Evolutionary conservation across 495 filamentous ascomycete species (phyloP).

Genomic region (Xylaria acuta): DNA sequence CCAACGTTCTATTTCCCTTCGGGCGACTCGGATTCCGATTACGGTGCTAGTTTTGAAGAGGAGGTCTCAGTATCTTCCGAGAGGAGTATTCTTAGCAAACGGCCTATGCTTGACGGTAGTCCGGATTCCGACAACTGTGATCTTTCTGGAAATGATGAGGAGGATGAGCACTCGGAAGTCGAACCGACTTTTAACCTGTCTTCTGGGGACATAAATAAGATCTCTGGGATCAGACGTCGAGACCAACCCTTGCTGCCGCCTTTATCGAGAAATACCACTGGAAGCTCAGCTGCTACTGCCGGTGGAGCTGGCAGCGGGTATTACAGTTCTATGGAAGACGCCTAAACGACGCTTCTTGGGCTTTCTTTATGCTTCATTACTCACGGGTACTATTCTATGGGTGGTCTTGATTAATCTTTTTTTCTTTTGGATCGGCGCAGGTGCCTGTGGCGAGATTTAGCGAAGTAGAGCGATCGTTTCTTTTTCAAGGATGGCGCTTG

Average conservation of each 20-base stretch:
- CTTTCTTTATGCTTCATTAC: background rate
- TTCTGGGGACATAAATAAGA: constrained; percentile 24
- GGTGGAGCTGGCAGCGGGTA: constrained; percentile 51
- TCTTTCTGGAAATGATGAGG: constrained; percentile 41
- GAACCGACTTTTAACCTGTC: constrained; percentile 33
- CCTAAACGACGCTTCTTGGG: background rate
- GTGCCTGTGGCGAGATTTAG: background rate
- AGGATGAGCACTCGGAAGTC: constrained; percentile 42
- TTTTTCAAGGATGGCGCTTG: background rate
- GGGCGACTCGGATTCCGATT: constrained; percentile 42
- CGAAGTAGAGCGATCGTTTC: constrained; percentile 3
- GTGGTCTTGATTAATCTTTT: background rate
- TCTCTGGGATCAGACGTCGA: constrained; percentile 16
- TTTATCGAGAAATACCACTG: constrained; percentile 39
- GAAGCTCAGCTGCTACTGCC: constrained; percentile 53
- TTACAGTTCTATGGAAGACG: constrained; percentile 47
- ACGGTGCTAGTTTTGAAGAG: constrained; percentile 35
- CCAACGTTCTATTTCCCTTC: constrained; percentile 49
- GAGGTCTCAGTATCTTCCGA: constrained; percentile 37
- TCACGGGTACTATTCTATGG: background rate
- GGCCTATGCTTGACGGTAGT: constrained; percentile 36
- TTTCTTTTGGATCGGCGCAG: background rate
- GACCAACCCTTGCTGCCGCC: constrained; percentile 13
- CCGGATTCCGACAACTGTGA: constrained; percentile 36
- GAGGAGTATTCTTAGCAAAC: constrained; percentile 39